These are phyloP conservation scores for Pulveroboletus sp. DNA, from an alignment of 768 basidiomycete species.

Conservation along the genomic window DNA sequence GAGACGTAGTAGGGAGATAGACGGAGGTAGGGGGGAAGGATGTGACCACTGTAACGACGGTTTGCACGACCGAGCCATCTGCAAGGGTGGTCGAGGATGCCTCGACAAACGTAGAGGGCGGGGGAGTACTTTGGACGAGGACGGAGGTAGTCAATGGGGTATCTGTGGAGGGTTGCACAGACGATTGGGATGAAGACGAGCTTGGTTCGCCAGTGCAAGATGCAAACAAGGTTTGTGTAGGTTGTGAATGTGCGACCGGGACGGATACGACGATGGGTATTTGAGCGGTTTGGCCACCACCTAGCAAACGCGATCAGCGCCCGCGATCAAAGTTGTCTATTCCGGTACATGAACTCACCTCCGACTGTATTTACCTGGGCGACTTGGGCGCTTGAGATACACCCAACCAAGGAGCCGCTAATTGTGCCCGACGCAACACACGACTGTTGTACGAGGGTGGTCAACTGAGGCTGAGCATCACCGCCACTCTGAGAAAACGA, in stretches of 20 bases:
- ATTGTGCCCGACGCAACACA: constrained; percentile 32
- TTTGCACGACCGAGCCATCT: constrained; percentile 39
- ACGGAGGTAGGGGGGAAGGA: constrained; percentile 33
- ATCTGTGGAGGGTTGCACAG: constrained; percentile 4
- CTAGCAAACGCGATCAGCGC: constrained; percentile 21
- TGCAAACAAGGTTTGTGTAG: constrained; percentile 41
- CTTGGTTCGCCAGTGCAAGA: constrained; percentile 30
- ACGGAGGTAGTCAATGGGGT: constrained; percentile 21
- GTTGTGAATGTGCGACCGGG: constrained; percentile 27
- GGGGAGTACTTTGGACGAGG: constrained; percentile 28
- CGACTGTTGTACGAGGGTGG: constrained; percentile 32
- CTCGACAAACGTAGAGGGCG: constrained; percentile 32
- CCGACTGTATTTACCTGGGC: constrained; percentile 33
- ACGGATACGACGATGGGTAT: constrained; percentile 41
- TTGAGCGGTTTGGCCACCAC: constrained; percentile 31
- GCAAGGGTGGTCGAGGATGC: constrained; percentile 36
- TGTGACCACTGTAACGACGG: constrained; percentile 36
- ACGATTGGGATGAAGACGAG: constrained; percentile 9
- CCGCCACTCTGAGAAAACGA: constrained; percentile 36
- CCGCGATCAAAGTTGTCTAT: constrained; percentile 1
- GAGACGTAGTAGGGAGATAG: constrained; percentile 19
- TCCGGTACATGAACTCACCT: constrained; percentile 36
- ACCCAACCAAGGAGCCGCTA: constrained; percentile 25
- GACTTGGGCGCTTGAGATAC: constrained; percentile 25
- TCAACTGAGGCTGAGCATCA: constrained; percentile 29